A percentile compares a stretch with the other conserved stretches of the same genome.
phyloP scores from a whole-genome alignment of 257 asterid genomes.

The Solanum etuberosum region DNA sequence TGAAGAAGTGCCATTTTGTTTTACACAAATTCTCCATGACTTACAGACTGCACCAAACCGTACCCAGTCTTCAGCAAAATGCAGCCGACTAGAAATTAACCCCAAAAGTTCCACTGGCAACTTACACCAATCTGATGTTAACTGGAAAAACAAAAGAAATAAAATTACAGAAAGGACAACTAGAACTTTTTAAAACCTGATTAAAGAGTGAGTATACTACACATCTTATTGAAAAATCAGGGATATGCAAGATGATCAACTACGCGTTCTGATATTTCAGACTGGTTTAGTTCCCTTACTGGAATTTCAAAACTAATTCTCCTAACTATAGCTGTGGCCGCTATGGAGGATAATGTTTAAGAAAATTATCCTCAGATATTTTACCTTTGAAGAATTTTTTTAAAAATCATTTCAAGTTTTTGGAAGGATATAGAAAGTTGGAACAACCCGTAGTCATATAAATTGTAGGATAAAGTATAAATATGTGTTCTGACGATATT shows the following conservation, averaged over 20 bases:
- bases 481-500: neutral
- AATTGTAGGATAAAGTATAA: neutral
- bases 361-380: neutral
- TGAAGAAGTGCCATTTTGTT: neutral
- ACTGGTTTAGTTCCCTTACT: neutral
- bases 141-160: neutral
- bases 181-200: neutral
- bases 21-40: slow-evolving; percentile 11
- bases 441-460: neutral
- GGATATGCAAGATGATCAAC: neutral
- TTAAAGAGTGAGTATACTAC: neutral
- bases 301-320: neutral
- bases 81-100: slow-evolving; percentile 7
- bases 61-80: slow-evolving; percentile 9
- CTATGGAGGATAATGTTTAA: neutral
- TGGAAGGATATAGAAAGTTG: neutral
- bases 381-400: neutral
- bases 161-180: neutral
- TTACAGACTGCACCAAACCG: slow-evolving; percentile 9
- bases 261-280: neutral
- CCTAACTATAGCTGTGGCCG: neutral
- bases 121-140: slow-evolving; percentile 11
- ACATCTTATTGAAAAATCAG: neutral
- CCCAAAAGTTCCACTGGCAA: slow-evolving; percentile 15
- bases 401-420: neutral